A percentile compares a stretch with the other conserved stretches of the same genome.
These are phyloP conservation scores for Rosa hybrid DNA, from an alignment of 331 rosid genomes.

Conservation along the genomic window DNA sequence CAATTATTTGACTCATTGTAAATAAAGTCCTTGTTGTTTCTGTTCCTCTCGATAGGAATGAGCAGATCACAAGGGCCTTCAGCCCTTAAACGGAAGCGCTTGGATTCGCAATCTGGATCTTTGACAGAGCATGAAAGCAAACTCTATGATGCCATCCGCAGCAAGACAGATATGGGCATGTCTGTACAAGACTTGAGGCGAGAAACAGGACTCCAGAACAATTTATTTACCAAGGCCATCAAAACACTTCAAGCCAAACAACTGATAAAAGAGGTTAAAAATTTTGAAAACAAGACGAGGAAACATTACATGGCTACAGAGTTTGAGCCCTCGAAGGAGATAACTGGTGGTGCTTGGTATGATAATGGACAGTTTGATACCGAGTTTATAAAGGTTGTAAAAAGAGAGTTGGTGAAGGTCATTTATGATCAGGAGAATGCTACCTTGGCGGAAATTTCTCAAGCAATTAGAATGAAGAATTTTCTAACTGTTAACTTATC, in stretches of 20 bases:
- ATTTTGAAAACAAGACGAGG: constrained; percentile 56
- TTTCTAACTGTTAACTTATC: constrained; percentile 36
- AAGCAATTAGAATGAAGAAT: constrained; percentile 25
- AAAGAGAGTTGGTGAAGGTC: constrained; percentile 37
- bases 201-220: constrained; percentile 50
- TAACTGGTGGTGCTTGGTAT: constrained; percentile 78
- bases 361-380: constrained; percentile 51
- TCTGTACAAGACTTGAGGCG: constrained; percentile 56
- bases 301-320: constrained; percentile 73
- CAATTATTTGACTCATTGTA: background rate
- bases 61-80: constrained; percentile 39
- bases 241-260: constrained; percentile 53
- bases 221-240: constrained; percentile 41
- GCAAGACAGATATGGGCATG: constrained; percentile 62
- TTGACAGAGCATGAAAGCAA: constrained; percentile 48
- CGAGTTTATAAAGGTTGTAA: constrained; percentile 40
- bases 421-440: constrained; percentile 45
- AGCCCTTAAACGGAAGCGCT: constrained; percentile 44
- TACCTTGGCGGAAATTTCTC: constrained; percentile 44
- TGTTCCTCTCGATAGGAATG: constrained; percentile 38
- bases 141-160: constrained; percentile 46
- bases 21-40: background rate
- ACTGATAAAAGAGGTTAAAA: constrained; percentile 62
- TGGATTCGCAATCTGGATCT: constrained; percentile 25
- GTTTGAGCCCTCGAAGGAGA: constrained; percentile 67